These are phyloP conservation scores for Termitomyces titanicus DNA, from an alignment of 768 basidiomycete genomes.

Conservation along the genomic window DNA sequence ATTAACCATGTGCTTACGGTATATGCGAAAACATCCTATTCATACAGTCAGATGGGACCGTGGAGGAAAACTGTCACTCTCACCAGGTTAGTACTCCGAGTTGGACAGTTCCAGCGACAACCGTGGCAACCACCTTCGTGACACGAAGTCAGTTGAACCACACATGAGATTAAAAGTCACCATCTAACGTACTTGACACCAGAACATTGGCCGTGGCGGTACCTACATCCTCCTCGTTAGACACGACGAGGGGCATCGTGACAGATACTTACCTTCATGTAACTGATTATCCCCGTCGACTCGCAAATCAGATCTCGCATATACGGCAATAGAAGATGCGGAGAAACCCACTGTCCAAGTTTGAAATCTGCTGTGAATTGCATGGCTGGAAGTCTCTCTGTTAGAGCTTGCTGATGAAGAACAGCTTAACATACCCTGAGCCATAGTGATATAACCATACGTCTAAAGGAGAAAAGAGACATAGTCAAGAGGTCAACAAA, in stretches of 20 bases:
- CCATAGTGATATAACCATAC: constrained; percentile 65
- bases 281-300: constrained; percentile 26
- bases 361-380: constrained; percentile 74
- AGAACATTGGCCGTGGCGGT: constrained; percentile 64
- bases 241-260: not conserved
- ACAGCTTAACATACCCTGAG: constrained; percentile 31
- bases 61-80: constrained; percentile 8
- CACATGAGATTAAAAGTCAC: not conserved
- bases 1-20: constrained; percentile 34
- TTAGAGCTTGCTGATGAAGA: not conserved
- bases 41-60: not conserved
- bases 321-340: not conserved
- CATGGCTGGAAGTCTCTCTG: constrained; percentile 38
- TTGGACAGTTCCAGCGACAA: constrained; percentile 64
- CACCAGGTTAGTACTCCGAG: constrained; percentile 64
- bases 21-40: constrained; percentile 60
- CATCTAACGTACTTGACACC: constrained; percentile 43
- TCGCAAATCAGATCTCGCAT: not conserved
- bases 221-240: constrained; percentile 30
- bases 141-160: not conserved
- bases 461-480: constrained; percentile 38
- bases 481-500: not conserved
- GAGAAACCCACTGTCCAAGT: constrained; percentile 58
- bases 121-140: constrained; percentile 45
- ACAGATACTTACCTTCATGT: constrained; percentile 39